Conservation (phyloP, 2,329 filamentous ascomycete species). For the Venturia pyrina region DNA sequence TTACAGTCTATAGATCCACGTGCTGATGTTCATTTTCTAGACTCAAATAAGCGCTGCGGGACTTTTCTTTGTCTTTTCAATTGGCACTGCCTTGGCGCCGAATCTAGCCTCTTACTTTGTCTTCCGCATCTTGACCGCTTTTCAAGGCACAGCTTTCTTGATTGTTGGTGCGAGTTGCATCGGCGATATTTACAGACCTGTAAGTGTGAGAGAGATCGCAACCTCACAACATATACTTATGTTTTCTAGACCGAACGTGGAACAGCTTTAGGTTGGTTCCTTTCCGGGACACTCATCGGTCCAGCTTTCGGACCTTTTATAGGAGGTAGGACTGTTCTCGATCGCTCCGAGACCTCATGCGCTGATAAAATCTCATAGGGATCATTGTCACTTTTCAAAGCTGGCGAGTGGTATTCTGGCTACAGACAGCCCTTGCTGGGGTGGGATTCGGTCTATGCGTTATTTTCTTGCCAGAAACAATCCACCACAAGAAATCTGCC, state of each 20-base stretch:
- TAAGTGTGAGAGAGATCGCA: slow-evolving; percentile 14
- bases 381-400: slow-evolving; percentile 65
- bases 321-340: slow-evolving; percentile 39
- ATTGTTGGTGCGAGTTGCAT: slow-evolving; percentile 62
- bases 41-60: slow-evolving; percentile 1
- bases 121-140: slow-evolving; percentile 63
- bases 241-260: slow-evolving; percentile 50
- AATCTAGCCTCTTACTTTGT: slow-evolving; percentile 63
- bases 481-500: slow-evolving; percentile 51
- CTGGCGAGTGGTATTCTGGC: slow-evolving; percentile 70
- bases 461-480: slow-evolving; percentile 63
- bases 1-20: no score
- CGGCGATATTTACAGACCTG: slow-evolving; percentile 42
- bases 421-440: slow-evolving; percentile 60
- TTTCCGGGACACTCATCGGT: slow-evolving; percentile 61
- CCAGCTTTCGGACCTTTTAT: slow-evolving; percentile 62
- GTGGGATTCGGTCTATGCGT: slow-evolving; percentile 49
- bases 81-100: slow-evolving; percentile 62
- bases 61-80: slow-evolving; percentile 58
- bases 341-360: background rate
- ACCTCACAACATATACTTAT: slow-evolving; percentile 13
- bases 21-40: background rate
- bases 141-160: slow-evolving; percentile 65
- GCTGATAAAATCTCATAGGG: background rate
- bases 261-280: slow-evolving; percentile 64